Conservation (phyloP, 2,329 filamentous ascomycete species). For the Arthrobotrys sinensis region DNA sequence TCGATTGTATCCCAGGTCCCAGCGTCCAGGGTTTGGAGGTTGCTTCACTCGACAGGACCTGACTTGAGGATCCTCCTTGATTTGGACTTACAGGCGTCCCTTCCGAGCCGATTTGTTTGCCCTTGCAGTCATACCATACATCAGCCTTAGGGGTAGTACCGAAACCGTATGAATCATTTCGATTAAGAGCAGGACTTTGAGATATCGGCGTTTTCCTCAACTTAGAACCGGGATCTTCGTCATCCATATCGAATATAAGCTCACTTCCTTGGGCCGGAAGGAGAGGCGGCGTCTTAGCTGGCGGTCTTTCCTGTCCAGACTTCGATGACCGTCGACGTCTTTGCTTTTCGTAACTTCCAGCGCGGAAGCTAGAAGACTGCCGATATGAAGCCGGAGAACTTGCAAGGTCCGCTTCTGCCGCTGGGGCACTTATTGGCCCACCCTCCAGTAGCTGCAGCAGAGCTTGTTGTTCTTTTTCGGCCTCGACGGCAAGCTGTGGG, state of each 20-base stretch:
- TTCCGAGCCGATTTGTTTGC: conserved; percentile 65
- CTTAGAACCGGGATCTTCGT: conserved; percentile 72
- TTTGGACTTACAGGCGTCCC: neutral
- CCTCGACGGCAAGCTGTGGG: conserved; percentile 67
- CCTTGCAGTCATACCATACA: conserved; percentile 68
- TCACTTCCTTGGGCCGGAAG: conserved; percentile 78
- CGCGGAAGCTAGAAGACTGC: conserved; percentile 69
- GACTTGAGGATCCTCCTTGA: conserved; percentile 1
- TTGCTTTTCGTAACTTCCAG: conserved; percentile 64
- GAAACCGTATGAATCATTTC: conserved; percentile 25
- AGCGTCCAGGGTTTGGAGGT: conserved; percentile 42
- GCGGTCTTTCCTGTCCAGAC: conserved; percentile 71
- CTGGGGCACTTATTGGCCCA: conserved; percentile 10
- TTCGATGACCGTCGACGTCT: conserved; percentile 69
- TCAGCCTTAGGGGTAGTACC: conserved; percentile 62
- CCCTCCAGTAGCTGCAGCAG: conserved; percentile 41
- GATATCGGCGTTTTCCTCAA: conserved; percentile 45
- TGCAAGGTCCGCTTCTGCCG: conserved; percentile 39
- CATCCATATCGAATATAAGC: conserved; percentile 95
- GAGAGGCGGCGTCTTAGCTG: conserved; percentile 78
- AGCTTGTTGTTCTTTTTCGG: conserved; percentile 67
- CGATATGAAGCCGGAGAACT: conserved; percentile 44
- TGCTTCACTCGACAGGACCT: neutral
- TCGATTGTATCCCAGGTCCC: conserved; percentile 71
- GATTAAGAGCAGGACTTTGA: conserved; percentile 45